These are phyloP conservation scores for Ceraceosorus guamensis DNA, from an alignment of 1,284 basidiomycete genomes.

Conservation along the genomic window DNA sequence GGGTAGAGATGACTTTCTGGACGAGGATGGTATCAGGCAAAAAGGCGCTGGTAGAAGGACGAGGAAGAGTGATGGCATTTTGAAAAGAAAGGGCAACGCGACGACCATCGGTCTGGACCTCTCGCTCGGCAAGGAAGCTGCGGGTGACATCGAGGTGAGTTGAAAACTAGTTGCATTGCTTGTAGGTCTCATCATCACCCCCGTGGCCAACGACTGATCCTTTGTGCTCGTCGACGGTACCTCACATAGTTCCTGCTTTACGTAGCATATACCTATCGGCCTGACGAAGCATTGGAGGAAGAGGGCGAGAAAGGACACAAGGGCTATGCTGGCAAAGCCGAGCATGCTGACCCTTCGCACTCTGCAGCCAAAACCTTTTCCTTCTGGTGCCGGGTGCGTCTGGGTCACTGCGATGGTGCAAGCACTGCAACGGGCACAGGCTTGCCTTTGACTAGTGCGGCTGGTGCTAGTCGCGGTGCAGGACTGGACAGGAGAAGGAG, in stretches of 20 bases:
- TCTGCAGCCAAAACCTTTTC: slow-evolving; percentile 7
- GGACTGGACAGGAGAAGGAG: too few relatives aligned
- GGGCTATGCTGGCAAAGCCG: neutral
- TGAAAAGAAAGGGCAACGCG: slow-evolving; percentile 10
- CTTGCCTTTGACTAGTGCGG: too few relatives aligned
- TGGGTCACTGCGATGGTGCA: slow-evolving; percentile 5
- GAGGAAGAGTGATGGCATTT: slow-evolving; percentile 5
- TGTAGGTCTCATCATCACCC: slow-evolving; percentile 4
- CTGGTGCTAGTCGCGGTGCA: too few relatives aligned
- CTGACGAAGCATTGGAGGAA: slow-evolving; percentile 5
- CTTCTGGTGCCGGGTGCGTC: slow-evolving; percentile 15
- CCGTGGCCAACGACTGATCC: slow-evolving; percentile 11
- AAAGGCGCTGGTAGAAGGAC: slow-evolving; percentile 12
- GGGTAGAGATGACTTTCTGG: neutral
- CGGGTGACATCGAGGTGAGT: slow-evolving; percentile 15
- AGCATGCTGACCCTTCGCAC: neutral
- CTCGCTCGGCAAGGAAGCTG: slow-evolving; percentile 9
- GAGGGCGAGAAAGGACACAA: slow-evolving; percentile 7
- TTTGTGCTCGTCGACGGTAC: slow-evolving; percentile 4
- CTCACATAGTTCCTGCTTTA: slow-evolving; percentile 20
- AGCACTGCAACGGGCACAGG: too few relatives aligned
- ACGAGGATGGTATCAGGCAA: neutral
- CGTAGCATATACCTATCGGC: slow-evolving; percentile 25
- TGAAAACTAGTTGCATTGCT: neutral
- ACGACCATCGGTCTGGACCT: slow-evolving; percentile 14